Conservation (phyloP, 495 filamentous ascomycete species). For the Penicillium lagena region DNA sequence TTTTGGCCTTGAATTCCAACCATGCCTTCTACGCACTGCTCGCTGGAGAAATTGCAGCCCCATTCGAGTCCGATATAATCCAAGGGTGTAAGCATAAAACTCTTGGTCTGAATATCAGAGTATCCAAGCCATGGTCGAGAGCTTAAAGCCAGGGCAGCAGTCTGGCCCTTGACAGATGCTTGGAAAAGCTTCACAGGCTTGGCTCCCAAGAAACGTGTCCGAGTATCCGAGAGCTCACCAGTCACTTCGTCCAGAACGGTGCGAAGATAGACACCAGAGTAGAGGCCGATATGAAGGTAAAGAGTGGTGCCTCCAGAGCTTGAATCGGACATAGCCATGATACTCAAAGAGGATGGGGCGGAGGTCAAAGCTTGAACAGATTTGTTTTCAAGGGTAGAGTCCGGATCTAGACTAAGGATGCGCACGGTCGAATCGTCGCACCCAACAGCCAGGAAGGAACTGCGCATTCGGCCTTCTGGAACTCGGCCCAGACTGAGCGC, state of each 20-base stretch:
- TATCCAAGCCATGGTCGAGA: conserved; percentile 93
- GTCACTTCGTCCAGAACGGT: conserved; percentile 92
- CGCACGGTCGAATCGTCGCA: conserved; percentile 95
- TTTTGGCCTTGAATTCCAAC: conserved; percentile 90
- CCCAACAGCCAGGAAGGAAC: conserved; percentile 88
- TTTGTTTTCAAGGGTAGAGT: conserved; percentile 83
- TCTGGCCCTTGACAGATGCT: conserved; percentile 74
- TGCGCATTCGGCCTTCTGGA: conserved; percentile 78
- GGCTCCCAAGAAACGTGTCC: conserved; percentile 88
- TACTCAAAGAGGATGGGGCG: conserved; percentile 79
- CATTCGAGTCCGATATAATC: conserved; percentile 85
- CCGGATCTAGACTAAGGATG: conserved; percentile 83
- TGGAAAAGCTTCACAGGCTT: conserved; percentile 82
- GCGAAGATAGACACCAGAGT: conserved; percentile 90
- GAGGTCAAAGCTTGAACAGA: conserved; percentile 91
- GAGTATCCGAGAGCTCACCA: conserved; percentile 87
- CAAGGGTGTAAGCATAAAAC: conserved; percentile 86
- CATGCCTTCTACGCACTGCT: conserved; percentile 89
- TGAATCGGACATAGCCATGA: conserved; percentile 94
- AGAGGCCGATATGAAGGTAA: conserved; percentile 91
- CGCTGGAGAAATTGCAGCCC: conserved; percentile 93
- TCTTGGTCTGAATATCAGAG: conserved; percentile 70
- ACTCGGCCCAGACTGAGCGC: conserved; percentile 91
- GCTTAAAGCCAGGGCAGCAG: conserved; percentile 85
- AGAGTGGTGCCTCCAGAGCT: conserved; percentile 69